Conservation (phyloP, 2,329 filamentous ascomycete genomes). For the Xylariaceae sp. region DNA sequence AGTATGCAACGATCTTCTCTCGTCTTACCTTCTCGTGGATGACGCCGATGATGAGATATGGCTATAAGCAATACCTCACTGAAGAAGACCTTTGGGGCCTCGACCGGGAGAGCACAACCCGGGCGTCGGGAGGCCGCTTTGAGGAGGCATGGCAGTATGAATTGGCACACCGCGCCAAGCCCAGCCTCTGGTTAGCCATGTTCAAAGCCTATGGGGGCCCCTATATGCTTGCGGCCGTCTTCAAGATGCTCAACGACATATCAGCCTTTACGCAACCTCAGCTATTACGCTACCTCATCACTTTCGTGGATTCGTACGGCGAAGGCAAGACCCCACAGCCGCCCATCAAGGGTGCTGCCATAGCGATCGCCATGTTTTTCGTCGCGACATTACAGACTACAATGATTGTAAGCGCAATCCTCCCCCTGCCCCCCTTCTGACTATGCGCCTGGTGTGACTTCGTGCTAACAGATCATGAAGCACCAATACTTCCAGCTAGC, state of each 20-base stretch:
- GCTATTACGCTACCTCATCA: slow-evolving; percentile 75
- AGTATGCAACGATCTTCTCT: slow-evolving; percentile 92
- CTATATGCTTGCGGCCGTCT: slow-evolving; percentile 73
- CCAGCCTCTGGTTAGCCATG: slow-evolving; percentile 82
- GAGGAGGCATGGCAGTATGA: slow-evolving; percentile 72
- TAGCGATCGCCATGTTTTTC: slow-evolving; percentile 87
- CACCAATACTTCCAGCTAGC: slow-evolving; percentile 97
- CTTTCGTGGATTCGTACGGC: slow-evolving; percentile 74
- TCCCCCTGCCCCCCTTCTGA: neutral
- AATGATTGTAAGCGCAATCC: slow-evolving; percentile 52
- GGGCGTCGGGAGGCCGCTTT: slow-evolving; percentile 64
- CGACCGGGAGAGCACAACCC: slow-evolving; percentile 72
- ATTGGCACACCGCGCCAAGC: slow-evolving; percentile 60
- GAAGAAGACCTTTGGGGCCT: slow-evolving; percentile 96
- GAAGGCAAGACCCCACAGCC: slow-evolving; percentile 60
- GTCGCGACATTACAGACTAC: slow-evolving; percentile 82
- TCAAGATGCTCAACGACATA: slow-evolving; percentile 84
- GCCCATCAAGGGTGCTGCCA: slow-evolving; percentile 74
- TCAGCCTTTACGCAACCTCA: slow-evolving; percentile 89
- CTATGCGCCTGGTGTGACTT: neutral
- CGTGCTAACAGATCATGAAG: slow-evolving; percentile 25
- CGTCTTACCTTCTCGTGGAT: slow-evolving; percentile 96
- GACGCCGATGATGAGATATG: slow-evolving; percentile 95
- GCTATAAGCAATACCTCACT: slow-evolving; percentile 85
- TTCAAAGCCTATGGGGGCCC: slow-evolving; percentile 80